Base-by-base conservation (phyloP, 768 basidiomycete genomes). In the Boletellus ananas region DNA sequence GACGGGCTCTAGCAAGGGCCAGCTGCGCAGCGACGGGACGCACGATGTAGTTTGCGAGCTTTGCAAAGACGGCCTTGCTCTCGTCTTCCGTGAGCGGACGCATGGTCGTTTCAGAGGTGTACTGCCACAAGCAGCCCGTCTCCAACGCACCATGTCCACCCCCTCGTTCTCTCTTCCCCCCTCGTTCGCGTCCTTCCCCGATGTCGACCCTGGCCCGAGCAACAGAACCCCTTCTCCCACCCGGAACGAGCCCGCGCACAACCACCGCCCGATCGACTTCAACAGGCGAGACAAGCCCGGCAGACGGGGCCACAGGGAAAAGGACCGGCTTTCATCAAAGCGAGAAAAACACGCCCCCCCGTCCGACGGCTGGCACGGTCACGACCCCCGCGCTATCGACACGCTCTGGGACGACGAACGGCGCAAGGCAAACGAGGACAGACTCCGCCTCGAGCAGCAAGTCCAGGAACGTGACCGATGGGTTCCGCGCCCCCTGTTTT, bases 1-100 rank as follows among this genome's bases (percentile, higher is more conserved):
- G 14, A 37, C 14, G 38, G 14, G 51, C 38, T 21, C 35, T 16
- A 29, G 43, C 4, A 16, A 29, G 27, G 12, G 47, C 31, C 29
- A 34, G 33, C 25, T 18, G 16, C 6, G 7, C 27, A 18, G 8
- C 27, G 14, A 14, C 4, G 31, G 33, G 20, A 75, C 86, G 39
- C 47, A 93, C 92, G 62, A 99, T 90, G 70, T 96, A 99, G 71
- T 96, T 97, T 41, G 96, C 93, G 35, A 99, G 81, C 70, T 99
- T 99, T 35, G 89, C 85, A 62, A 98, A 99, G 13, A 98, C 90
- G 0, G 87, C 80, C 67, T 96, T 96, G 61, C 91, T 95, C 72
- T 99, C 95, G 52, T 96, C 94, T 68, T 97, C 91, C 21, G 95
- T 97, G 45, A 98, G 76, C 18, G 95, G 95, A 9, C 95, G 86